phyloP scores from a whole-genome alignment of 257 asterid genomes.

The Gentiana macrophylla region DNA sequence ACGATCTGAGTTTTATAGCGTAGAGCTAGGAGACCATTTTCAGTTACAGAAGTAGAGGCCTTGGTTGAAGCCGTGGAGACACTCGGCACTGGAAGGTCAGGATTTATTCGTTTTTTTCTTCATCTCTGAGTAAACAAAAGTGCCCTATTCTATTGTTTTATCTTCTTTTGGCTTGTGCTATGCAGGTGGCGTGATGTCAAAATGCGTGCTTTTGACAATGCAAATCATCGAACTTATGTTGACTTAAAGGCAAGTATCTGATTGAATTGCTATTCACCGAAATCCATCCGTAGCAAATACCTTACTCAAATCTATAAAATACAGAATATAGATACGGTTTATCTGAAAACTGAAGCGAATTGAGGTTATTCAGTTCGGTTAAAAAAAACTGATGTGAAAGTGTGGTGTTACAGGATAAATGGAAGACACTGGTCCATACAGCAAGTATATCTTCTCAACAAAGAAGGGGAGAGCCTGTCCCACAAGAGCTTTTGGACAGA shows the following conservation, averaged over 20 bases:
- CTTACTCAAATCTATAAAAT: too few relatives aligned
- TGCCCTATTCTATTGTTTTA: background rate
- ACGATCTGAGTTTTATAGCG: constrained; percentile 61
- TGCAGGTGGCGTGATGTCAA: constrained; percentile 98
- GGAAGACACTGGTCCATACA: constrained; percentile 93
- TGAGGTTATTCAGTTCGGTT: too few relatives aligned
- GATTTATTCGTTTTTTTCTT: background rate
- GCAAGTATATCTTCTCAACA: constrained; percentile 90
- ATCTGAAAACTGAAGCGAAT: background rate
- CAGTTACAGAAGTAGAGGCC: constrained; percentile 86
- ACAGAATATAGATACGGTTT: too few relatives aligned
- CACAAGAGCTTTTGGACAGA: constrained; percentile 76
- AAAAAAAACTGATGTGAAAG: too few relatives aligned
- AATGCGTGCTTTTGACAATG: constrained; percentile 75
- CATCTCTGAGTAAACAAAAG: background rate
- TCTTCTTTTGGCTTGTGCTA: background rate
- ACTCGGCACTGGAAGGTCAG: constrained; percentile 91
- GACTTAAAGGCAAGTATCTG: constrained; percentile 63
- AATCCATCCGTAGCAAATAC: too few relatives aligned
- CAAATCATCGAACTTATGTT: constrained; percentile 89
- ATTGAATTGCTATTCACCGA: too few relatives aligned
- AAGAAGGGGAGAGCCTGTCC: constrained; percentile 86
- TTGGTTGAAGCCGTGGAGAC: constrained; percentile 88
- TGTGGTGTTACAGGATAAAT: constrained; percentile 50
- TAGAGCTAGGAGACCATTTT: constrained; percentile 83